Conservation (phyloP, 2,329 filamentous ascomycete species). For the Arthrobotrys conoides region DNA sequence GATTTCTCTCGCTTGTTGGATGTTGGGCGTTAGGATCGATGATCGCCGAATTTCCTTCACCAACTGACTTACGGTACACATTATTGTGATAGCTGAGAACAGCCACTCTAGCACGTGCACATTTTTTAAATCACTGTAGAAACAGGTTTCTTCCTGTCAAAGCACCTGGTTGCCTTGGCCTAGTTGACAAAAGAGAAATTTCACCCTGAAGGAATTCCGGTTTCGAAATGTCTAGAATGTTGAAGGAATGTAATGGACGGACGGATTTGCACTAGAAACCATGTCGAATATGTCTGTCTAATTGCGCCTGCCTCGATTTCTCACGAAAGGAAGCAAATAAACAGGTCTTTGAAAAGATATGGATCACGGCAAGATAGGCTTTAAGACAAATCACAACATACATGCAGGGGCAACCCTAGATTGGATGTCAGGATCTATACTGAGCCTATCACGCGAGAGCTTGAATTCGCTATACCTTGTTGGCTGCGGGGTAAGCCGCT, state of each 20-base stretch:
- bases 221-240: slow-evolving; percentile 41
- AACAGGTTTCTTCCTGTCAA: background rate
- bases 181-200: background rate
- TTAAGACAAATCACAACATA: slow-evolving; percentile 1
- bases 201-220: slow-evolving; percentile 24
- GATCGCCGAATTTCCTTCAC: background rate
- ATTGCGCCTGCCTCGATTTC: too few species aligned
- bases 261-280: slow-evolving; percentile 23
- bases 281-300: background rate
- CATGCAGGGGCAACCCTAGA: slow-evolving; percentile 9
- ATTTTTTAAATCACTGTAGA: background rate
- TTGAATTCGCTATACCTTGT: background rate
- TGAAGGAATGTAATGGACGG: slow-evolving; percentile 17
- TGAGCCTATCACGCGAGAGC: slow-evolving; percentile 13
- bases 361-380: background rate
- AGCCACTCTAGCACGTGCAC: background rate
- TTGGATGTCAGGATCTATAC: slow-evolving; percentile 4
- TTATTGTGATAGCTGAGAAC: background rate
- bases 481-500: slow-evolving; percentile 12
- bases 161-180: background rate
- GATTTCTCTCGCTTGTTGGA: background rate
- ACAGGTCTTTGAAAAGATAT: background rate
- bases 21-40: background rate
- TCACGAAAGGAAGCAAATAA: background rate
- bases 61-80: background rate